Percentiles rank a stretch among this genome's conserved stretches.
These are phyloP conservation scores for Cryphonectria radicalis DNA, from an alignment of 2,329 filamentous ascomycete genomes.

Conservation along the genomic window DNA sequence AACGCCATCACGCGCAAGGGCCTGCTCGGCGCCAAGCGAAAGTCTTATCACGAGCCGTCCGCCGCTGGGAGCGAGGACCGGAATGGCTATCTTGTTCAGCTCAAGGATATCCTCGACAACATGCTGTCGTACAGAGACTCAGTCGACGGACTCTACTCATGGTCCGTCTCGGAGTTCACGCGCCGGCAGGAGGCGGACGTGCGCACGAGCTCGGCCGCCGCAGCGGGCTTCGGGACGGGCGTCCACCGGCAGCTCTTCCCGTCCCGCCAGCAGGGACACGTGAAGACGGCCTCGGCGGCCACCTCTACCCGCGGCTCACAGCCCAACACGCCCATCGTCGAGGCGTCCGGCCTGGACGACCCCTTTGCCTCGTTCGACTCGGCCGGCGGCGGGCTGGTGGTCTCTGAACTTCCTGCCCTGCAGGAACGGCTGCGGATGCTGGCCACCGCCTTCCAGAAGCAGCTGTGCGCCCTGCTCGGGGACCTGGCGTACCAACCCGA, in stretches of 20 bases:
- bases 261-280: slow-evolving; percentile 17
- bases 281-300: slow-evolving; percentile 31
- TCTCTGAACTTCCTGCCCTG: slow-evolving; percentile 71
- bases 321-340: slow-evolving; percentile 26
- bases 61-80: slow-evolving; percentile 62
- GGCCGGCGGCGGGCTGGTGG: slow-evolving; percentile 56
- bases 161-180: slow-evolving; percentile 93
- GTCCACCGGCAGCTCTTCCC: slow-evolving; percentile 15
- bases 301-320: slow-evolving; percentile 37
- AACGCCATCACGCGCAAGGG: slow-evolving; percentile 96
- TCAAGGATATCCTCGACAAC: slow-evolving; percentile 88
- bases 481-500: slow-evolving; percentile 93
- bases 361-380: slow-evolving; percentile 43
- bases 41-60: slow-evolving; percentile 42
- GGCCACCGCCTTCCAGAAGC: slow-evolving; percentile 74
- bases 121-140: slow-evolving; percentile 95
- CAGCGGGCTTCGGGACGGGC: neutral
- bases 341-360: slow-evolving; percentile 28
- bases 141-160: slow-evolving; percentile 92
- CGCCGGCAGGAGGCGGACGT: slow-evolving; percentile 84
- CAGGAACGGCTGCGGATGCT: slow-evolving; percentile 74
- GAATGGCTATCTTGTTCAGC: slow-evolving; percentile 83
- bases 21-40: slow-evolving; percentile 74
- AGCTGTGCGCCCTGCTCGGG: slow-evolving; percentile 81
- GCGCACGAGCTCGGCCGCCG: slow-evolving; percentile 56